Percentiles rank a stretch among this genome's conserved stretches.
phyloP scores from a whole-genome alignment of 2,329 filamentous ascomycete genomes.

The Didymella pinodella region DNA sequence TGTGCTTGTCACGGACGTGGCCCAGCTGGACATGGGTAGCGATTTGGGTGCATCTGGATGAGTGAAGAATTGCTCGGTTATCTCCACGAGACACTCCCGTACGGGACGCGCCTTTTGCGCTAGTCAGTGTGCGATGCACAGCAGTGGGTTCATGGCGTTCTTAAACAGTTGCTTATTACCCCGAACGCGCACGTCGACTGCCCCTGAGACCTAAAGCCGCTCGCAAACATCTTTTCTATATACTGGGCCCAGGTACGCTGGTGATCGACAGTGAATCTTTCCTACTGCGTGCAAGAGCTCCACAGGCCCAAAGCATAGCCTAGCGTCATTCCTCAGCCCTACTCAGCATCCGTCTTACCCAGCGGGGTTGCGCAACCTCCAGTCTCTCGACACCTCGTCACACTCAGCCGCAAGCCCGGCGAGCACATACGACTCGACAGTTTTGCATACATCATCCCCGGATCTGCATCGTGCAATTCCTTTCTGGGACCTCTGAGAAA shows the following conservation, averaged over 20 bases:
- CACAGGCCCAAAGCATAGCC: constrained; percentile 13
- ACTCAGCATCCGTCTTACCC: constrained; percentile 15
- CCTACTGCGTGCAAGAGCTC: constrained; percentile 16
- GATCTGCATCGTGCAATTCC: constrained; percentile 13
- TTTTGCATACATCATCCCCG: constrained; percentile 9
- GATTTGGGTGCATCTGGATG: constrained; percentile 11
- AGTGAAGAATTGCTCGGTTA: constrained; percentile 6
- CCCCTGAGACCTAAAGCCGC: constrained; percentile 10
- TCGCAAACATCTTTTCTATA: constrained; percentile 1
- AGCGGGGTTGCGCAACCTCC: constrained; percentile 22
- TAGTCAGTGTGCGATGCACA: constrained; percentile 18
- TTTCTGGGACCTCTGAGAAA: background rate
- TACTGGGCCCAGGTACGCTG: constrained; percentile 8
- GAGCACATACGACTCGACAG: constrained; percentile 2
- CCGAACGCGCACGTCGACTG: constrained; percentile 13
- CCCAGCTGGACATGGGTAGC: constrained; percentile 10
- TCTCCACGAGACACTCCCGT: constrained; percentile 11
- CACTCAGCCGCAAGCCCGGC: constrained; percentile 34
- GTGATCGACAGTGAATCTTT: constrained; percentile 23
- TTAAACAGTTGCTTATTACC: constrained; percentile 14
- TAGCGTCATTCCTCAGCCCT: constrained; percentile 28
- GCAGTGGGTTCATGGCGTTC: constrained; percentile 20
- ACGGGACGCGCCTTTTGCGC: constrained; percentile 14
- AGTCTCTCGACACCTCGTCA: constrained; percentile 17
- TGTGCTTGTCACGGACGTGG: constrained; percentile 17